These are phyloP conservation scores for Eucalyptus globulus DNA, from an alignment of 345 rosid genomes.

Conservation along the genomic window DNA sequence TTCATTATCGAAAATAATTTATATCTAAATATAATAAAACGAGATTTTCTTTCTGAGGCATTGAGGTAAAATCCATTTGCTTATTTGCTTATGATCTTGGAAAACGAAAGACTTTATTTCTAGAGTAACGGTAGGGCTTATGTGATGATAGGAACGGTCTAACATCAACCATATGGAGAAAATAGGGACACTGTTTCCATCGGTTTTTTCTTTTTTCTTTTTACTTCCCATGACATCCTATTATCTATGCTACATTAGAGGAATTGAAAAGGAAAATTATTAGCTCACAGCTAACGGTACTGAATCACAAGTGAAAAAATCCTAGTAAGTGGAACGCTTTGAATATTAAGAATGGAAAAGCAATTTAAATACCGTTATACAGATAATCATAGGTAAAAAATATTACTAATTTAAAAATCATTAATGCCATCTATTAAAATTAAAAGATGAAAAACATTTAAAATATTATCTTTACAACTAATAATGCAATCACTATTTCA, in stretches of 20 bases:
- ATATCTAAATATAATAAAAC: not conserved
- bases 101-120: not conserved
- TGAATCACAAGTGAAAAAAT: not conserved
- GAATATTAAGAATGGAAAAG: not conserved
- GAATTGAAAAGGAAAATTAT: not conserved
- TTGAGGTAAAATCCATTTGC: not conserved
- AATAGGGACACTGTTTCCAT: not conserved
- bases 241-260: not conserved
- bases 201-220: not conserved
- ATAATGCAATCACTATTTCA: not conserved
- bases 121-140: not conserved
- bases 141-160: not conserved
- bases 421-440: not conserved
- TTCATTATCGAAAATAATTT: accelerated
- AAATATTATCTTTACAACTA: too few species aligned
- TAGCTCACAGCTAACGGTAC: not conserved
- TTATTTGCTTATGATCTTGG: not conserved
- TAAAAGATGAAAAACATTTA: too few species aligned
- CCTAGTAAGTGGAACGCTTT: not conserved
- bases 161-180: not conserved
- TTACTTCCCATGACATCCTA: too few species aligned
- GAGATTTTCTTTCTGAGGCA: not conserved
- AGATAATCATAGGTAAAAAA: not conserved
- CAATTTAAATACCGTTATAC: not conserved
- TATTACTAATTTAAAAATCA: not conserved